phyloP scores from a whole-genome alignment of 441 rosid genomes.

The Brassica hybrid region DNA sequence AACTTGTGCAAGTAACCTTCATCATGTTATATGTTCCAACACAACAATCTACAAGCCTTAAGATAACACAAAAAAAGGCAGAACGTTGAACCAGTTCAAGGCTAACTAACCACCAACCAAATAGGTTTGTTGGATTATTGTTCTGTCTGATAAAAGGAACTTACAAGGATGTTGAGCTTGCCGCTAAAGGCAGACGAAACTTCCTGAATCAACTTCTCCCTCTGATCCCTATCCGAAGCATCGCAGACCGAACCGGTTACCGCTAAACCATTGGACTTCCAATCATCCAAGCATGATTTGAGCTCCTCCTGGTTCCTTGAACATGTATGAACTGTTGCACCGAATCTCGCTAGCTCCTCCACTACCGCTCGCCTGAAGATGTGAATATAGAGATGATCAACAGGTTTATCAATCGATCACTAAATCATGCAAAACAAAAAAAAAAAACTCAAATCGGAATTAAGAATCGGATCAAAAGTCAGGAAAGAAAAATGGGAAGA shows the following conservation, averaged over 20 bases:
- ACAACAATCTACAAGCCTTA: too few species aligned
- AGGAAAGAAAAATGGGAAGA: not conserved
- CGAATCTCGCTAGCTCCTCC: conserved; percentile 70
- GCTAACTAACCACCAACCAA: too few species aligned
- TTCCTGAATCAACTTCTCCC: conserved; percentile 51
- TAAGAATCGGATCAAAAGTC: not conserved
- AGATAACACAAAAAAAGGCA: too few species aligned
- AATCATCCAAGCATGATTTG: conserved; percentile 50
- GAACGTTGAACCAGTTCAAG: too few species aligned
- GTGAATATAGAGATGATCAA: not conserved
- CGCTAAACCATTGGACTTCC: conserved; percentile 54
- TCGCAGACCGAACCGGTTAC: conserved; percentile 73
- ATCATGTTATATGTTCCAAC: too few species aligned
- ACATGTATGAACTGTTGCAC: conserved; percentile 65
- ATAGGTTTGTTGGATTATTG: too few species aligned
- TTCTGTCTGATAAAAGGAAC: not conserved
- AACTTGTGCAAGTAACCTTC: too few species aligned
- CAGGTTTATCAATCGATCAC: conserved; percentile 4
- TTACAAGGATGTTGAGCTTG: conserved; percentile 65
- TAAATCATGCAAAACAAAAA: not conserved
- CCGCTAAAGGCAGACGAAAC: conserved; percentile 55
- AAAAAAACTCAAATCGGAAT: not conserved
- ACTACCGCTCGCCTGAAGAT: conserved; percentile 54
- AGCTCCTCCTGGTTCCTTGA: conserved; percentile 68
- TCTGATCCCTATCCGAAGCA: conserved; percentile 50